Evolutionary conservation across 2,329 filamentous ascomycete genomes (phyloP).

Genomic region (Alternaria brassicae): DNA sequence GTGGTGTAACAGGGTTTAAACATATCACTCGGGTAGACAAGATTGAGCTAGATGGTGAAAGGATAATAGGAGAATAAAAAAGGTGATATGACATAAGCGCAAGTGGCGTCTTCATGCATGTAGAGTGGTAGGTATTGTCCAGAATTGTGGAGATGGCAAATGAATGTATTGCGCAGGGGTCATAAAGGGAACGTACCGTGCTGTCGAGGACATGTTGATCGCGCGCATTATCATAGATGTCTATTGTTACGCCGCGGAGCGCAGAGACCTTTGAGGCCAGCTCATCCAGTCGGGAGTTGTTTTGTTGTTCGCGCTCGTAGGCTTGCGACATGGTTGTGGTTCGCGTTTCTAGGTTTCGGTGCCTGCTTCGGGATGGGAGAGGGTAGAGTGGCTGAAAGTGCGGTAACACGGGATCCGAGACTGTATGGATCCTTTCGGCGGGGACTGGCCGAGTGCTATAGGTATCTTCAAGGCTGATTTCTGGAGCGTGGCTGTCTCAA

Average conservation of each 20-base stretch:
- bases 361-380: background rate
- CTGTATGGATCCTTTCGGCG: background rate
- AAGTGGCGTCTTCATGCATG: no score
- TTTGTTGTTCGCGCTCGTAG: constrained; percentile 75
- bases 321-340: constrained; percentile 60
- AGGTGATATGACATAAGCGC: no score
- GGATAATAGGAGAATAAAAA: no score
- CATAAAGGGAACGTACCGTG: constrained; percentile 73
- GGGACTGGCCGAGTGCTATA: background rate
- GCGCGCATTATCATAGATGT: constrained; percentile 96
- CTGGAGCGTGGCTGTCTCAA: background rate
- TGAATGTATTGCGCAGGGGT: no score
- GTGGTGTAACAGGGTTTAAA: no score
- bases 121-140: no score
- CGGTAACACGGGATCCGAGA: background rate
- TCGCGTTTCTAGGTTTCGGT: background rate
- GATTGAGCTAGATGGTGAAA: no score
- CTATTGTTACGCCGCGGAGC: constrained; percentile 89
- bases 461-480: background rate
- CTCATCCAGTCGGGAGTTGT: constrained; percentile 92
- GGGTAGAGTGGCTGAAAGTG: background rate
- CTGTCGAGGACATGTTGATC: constrained; percentile 89
- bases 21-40: no score
- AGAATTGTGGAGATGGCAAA: no score
- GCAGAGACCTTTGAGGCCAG: constrained; percentile 90